Base-by-base conservation (phyloP, 306 rosid species). In the Urtica urens region DNA sequence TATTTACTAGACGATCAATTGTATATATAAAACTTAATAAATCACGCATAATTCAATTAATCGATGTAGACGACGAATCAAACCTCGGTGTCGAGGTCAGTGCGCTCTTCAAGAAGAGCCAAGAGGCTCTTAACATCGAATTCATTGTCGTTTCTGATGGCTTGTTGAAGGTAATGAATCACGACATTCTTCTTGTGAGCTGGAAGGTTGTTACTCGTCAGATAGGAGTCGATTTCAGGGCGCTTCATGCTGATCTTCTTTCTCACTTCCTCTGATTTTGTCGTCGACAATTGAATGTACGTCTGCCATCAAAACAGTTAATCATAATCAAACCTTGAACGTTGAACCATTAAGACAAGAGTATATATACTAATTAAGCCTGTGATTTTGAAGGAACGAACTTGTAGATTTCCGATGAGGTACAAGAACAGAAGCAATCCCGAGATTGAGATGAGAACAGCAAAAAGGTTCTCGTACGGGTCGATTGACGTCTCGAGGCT, bases 391-490 rank as follows among this genome's bases (percentile, higher is more conserved):
- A 31, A 31, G 51, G 25, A 11, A 25, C 21, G 4, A 24, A 72
- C 82, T 82, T 75, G 87, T 65, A 79, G 63, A 59, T 75, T 79
- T 64, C 75, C 83, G 40, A 75, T 75, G 46, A 79, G 87, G 13
- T 53, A 46, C 2, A 76, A 35, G 58, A 76, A 76, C 50, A 76
- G 60, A 37, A 76, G 71, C 71, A 80, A 64, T 37, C 83, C 88
- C 59, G 40, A 35, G 28, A 70, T 49, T 33, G 76, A 49, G 37
- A 76, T 64, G 59, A 39, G 44, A 58, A 76, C 37, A 15, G 78
- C 83, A 61, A 80, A 72, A 28, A 23, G 1, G 49, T 53, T 80
- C 70, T 80, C 88, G 46, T 18, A 1, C 0, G 70, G 34, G 40
- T 37, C 31, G 35, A 71, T 64, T 52, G 69, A 72, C 39, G 83